Evolutionary conservation across 1,139 yeast species (phyloP).

Genomic region (Pichia sp.): DNA sequence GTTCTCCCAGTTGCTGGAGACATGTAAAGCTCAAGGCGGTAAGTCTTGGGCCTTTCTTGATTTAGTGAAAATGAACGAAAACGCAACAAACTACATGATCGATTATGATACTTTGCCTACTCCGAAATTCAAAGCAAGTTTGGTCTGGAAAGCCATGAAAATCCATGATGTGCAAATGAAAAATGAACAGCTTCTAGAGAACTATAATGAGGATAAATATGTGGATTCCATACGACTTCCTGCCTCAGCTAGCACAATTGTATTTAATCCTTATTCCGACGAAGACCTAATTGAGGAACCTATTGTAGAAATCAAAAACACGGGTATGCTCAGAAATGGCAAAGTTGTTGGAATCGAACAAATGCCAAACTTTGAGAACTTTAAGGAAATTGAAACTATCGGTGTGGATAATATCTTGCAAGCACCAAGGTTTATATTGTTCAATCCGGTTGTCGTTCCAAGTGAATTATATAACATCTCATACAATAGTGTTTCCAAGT

Average conservation of each 20-base stretch:
- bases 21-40: slow-evolving; percentile 32
- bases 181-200: background rate
- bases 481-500: slow-evolving; percentile 25
- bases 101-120: slow-evolving; percentile 15
- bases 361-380: slow-evolving; percentile 6
- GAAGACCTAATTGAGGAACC: background rate
- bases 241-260: background rate
- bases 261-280: background rate
- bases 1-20: slow-evolving; percentile 29
- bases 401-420: slow-evolving; percentile 13
- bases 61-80: slow-evolving; percentile 26
- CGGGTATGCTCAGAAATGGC: slow-evolving; percentile 3
- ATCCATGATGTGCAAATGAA: slow-evolving; percentile 7
- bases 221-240: background rate
- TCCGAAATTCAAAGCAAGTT: slow-evolving; percentile 13
- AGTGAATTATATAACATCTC: slow-evolving; percentile 24
- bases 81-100: slow-evolving; percentile 24
- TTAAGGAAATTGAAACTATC: slow-evolving; percentile 11
- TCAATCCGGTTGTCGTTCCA: slow-evolving; percentile 26
- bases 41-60: slow-evolving; percentile 26
- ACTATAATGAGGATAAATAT: background rate
- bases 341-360: slow-evolving; percentile 4
- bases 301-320: background rate
- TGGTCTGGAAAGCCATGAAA: slow-evolving; percentile 13
- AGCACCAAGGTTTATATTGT: slow-evolving; percentile 16